Conservation (phyloP, 2,329 filamentous ascomycete species). For the Cadophora sp. region DNA sequence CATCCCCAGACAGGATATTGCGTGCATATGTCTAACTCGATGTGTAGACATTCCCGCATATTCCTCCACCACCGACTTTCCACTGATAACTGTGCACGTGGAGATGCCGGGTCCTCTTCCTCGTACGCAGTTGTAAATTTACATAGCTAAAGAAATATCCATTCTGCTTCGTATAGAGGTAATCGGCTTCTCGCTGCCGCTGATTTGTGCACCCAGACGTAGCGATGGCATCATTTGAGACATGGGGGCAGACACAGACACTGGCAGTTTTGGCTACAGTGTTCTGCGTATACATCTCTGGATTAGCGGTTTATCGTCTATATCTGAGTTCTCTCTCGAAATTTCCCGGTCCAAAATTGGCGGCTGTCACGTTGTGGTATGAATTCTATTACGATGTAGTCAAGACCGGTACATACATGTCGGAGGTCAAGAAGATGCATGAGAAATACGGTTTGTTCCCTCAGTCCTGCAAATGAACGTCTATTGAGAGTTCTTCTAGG, state of each 20-base stretch:
- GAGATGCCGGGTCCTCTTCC: not conserved
- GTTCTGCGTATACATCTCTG: not conserved
- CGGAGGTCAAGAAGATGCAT: constrained; percentile 52
- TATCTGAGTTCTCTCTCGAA: constrained; percentile 45
- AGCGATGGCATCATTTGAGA: not conserved
- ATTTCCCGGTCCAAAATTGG: constrained; percentile 46
- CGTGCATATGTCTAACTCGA: not conserved
- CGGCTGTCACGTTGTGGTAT: constrained; percentile 43
- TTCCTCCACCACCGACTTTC: not conserved
- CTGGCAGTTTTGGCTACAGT: not conserved
- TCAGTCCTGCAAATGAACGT: not conserved
- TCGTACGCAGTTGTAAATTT: not conserved
- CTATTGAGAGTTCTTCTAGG: not conserved
- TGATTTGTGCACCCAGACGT: not conserved
- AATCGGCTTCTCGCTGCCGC: not conserved
- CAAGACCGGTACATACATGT: constrained; percentile 51
- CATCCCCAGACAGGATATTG: not conserved
- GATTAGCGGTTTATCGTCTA: constrained; percentile 35
- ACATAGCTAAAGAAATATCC: not conserved
- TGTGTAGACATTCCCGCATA: not conserved
- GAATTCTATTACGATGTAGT: constrained; percentile 52
- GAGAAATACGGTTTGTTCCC: constrained; percentile 46
- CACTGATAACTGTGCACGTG: not conserved
- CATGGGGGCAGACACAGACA: constrained; percentile 2
- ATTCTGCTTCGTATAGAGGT: not conserved